Conservation (phyloP, 768 basidiomycete species). For the Nevesoporus exiguus region DNA sequence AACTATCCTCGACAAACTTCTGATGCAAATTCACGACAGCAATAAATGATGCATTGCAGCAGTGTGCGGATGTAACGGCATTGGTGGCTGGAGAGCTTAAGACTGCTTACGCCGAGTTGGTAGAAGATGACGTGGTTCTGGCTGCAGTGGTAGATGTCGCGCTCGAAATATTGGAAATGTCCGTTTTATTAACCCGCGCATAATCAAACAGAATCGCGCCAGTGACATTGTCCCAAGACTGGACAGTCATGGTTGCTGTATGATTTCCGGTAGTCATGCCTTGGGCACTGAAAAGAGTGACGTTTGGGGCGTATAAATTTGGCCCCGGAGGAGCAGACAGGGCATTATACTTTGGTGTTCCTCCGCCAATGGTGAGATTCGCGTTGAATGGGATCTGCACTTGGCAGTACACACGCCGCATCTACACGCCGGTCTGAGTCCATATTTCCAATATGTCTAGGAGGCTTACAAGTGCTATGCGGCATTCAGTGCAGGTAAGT, state of each 20-base stretch:
- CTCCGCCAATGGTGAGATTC: slow-evolving; percentile 12
- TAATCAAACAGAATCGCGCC: slow-evolving; percentile 22
- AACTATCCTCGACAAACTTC: no score
- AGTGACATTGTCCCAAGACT: slow-evolving; percentile 10
- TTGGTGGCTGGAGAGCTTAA: no score
- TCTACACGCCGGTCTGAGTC: slow-evolving; percentile 12
- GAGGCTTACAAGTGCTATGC: slow-evolving; percentile 9
- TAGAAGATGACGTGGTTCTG: not conserved
- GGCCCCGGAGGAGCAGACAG: slow-evolving; percentile 14
- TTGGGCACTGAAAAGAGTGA: slow-evolving; percentile 15
- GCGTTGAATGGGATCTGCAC: no score
- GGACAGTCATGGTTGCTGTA: slow-evolving; percentile 10
- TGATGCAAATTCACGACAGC: no score
- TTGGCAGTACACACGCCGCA: no score
- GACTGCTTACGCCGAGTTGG: not conserved
- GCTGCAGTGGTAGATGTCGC: not conserved
- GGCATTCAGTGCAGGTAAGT: not conserved
- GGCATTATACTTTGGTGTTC: slow-evolving; percentile 1
- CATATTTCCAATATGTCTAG: not conserved
- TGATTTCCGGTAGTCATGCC: slow-evolving; percentile 16
- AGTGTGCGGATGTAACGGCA: no score
- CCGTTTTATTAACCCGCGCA: slow-evolving; percentile 16
- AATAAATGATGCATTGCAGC: no score
- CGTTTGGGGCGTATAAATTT: slow-evolving; percentile 9
- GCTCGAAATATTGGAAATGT: not conserved